Evolutionary conservation across 106 monocot species (phyloP), one percentile per base, ranked within the genome.

Genomic region (Platanthera zijinensis): DNA sequence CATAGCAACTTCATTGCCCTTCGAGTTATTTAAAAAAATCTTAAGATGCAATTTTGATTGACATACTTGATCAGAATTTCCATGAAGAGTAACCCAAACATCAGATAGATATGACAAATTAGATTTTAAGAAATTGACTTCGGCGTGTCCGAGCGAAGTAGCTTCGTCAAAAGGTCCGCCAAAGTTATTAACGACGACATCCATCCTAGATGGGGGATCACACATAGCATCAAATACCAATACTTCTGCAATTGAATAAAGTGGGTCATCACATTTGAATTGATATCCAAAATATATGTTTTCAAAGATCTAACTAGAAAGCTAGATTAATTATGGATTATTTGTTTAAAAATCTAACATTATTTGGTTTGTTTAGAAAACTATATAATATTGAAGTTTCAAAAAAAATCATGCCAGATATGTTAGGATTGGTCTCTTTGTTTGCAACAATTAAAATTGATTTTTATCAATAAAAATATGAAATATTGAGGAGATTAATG

Each of bases 221-320:
- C 79, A 76, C 79, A 87, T 91, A 0, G 95, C 95, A 85, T 91
- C 91, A 82, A 91, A 95, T 84, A 89, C 95, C 84, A 87, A 95
- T 79, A 91, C 83, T 77, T 95, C 95, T 95, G 84, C 70, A 76
- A 74, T 62, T 81, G 21, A 51, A 83, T 52, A 25, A 73, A 78
- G 61, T 32, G 32, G 32, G 32, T 32, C 32, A 32, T 32, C 32
- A 32, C 32, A 32, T 32, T 32, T 32, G 32, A 32, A 32, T 32
- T 32, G 32, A 32, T 32, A 32, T 32, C 32, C 32, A 32, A 32
- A 32, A 32, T 32, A 32, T 32, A 32, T 32, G 32, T 32, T 32
- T 32, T 32, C 32, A 32, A 32, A 32, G 32, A 32, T 32, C 32
- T 32, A 32, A 32, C 32, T 32, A 32, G 32, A 32, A 32, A 32